Evolutionary conservation across 2,329 filamentous ascomycete genomes (phyloP), one percentile per base, ranked within the genome.

Genomic region (Neopestalotiopsis rosae): DNA sequence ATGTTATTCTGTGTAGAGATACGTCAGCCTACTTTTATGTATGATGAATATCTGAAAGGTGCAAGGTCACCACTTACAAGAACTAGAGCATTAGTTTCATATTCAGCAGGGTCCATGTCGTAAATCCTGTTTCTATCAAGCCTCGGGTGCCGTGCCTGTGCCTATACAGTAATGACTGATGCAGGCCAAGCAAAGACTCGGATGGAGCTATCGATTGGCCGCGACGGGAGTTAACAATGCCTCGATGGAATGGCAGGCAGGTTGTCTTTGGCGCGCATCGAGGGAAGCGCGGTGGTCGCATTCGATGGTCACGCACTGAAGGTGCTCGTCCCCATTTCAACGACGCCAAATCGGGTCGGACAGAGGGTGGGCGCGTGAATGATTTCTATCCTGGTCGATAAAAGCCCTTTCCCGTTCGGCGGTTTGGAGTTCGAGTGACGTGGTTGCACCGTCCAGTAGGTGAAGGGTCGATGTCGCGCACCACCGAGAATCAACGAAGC

Each of bases 81-180:
- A 75, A 88, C 81, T 75, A 90, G 80, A 70, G 84, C 84, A 80
- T 90, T 90, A 77, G 88, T 90, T 76, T 89, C 87, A 79, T 89
- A 89, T 81, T 90, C 88, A 72, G 87, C 86, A 79, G 86, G 85
- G 80, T 90, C 88, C 88, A 90, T 90, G 77, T 86, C 87, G 86
- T 76, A 76, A 79, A 74, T 79, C 76, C 72, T 79, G 72, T 76
- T 71, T 70, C 28, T 61, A 61, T 59, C 17, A 67, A 20, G 58
- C 65, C 32, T 40, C 65, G 7, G 24, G 63, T 30, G 24, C 38
- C 57, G 24, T 30, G 13, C 42, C 38, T 24, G 12, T 30, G 13
- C 20, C 34, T 38, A 38, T 38, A 30, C 20, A 6, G 20, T 59
- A 34, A 17, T n/a, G 45, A 57, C 24, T 52, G 38, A 30, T 66